phyloP scores from a whole-genome alignment of 2,329 filamentous ascomycete species.

The Magnaporthiopsis incrustans region DNA sequence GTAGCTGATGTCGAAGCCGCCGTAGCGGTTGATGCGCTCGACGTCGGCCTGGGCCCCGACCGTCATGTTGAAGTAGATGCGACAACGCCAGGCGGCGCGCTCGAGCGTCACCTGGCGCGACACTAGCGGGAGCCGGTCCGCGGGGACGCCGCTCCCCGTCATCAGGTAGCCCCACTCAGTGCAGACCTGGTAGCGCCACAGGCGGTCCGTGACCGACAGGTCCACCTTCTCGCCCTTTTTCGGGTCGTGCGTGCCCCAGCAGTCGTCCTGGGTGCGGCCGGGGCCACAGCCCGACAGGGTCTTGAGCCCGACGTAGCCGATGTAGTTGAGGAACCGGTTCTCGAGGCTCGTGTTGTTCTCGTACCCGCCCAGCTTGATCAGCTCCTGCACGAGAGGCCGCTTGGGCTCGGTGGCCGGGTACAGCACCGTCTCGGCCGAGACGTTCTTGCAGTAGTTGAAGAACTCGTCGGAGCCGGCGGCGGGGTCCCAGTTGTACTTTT shows the following conservation, averaged over 20 bases:
- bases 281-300: conserved; percentile 16
- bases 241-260: conserved; percentile 27
- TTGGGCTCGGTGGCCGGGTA: conserved; percentile 32
- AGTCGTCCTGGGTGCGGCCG: conserved; percentile 24
- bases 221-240: conserved; percentile 26
- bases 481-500: conserved; percentile 47
- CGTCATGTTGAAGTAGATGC: conserved; percentile 61
- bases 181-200: conserved; percentile 48
- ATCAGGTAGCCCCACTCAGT: conserved; percentile 70
- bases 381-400: conserved; percentile 24
- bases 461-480: conserved; percentile 31
- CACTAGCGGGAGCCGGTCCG: conserved; percentile 56
- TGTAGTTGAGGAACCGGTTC: conserved; percentile 42
- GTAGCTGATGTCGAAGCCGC: conserved; percentile 64
- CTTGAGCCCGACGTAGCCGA: conserved; percentile 33
- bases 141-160: conserved; percentile 62
- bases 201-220: conserved; percentile 32
- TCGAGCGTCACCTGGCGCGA: conserved; percentile 61
- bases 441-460: conserved; percentile 38
- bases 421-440: conserved; percentile 32
- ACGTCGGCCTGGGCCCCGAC: conserved; percentile 45
- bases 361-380: conserved; percentile 35
- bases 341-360: conserved; percentile 25
- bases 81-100: conserved; percentile 49
- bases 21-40: conserved; percentile 65